These are phyloP conservation scores for Neobulgaria alba DNA, from an alignment of 2,329 filamentous ascomycete genomes.

Conservation along the genomic window DNA sequence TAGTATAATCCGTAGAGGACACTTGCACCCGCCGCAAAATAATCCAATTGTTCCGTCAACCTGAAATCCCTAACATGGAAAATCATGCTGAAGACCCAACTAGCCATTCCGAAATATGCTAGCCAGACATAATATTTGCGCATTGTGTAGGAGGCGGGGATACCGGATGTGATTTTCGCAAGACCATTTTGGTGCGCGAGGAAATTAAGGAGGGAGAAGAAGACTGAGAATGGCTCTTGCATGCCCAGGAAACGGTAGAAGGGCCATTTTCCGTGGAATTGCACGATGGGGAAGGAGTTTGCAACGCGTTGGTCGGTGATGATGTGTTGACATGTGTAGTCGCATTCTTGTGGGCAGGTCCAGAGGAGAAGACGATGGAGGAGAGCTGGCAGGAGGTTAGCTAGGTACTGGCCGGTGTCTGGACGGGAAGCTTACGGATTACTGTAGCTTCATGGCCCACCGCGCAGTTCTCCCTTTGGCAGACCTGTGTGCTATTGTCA, in stretches of 20 bases:
- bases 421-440: conserved; percentile 20
- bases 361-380: conserved; percentile 82
- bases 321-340: conserved; percentile 95
- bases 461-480: conserved; percentile 71
- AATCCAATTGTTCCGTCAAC: conserved; percentile 88
- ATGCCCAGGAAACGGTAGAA: conserved; percentile 85
- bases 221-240: conserved; percentile 88
- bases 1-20: conserved; percentile 91
- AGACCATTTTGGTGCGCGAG: conserved; percentile 76
- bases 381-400: conserved; percentile 49
- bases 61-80: conserved; percentile 88
- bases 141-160: conserved; percentile 67
- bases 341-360: conserved; percentile 89
- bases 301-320: conserved; percentile 65
- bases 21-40: conserved; percentile 84
- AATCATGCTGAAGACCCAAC: conserved; percentile 82
- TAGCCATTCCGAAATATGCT: conserved; percentile 70
- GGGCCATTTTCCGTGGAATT: conserved; percentile 99
- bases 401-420: conserved; percentile 6
- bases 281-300: conserved; percentile 60
- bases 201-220: conserved; percentile 90
- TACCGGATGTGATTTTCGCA: conserved; percentile 54
- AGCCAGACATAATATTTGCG: conserved; percentile 74
- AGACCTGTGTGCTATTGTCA: conserved; percentile 48
- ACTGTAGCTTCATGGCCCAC: conserved; percentile 41